Conservation (phyloP, 192 early-diverging fungal genomes). For the Coemansia sp. region DNA sequence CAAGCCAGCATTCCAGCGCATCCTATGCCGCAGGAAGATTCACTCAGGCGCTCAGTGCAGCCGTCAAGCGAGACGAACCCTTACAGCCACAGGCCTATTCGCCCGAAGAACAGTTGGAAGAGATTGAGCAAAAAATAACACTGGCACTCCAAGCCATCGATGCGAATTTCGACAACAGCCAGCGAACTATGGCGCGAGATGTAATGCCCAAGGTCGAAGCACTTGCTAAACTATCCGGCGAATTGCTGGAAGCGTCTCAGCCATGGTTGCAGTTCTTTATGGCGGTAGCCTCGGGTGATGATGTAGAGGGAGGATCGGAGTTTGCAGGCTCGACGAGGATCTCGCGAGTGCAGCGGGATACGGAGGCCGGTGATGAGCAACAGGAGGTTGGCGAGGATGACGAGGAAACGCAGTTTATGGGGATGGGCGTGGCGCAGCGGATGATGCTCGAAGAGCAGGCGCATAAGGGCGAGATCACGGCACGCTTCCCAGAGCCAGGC, state of each 20-base stretch:
- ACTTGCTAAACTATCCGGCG: slow-evolving; percentile 36
- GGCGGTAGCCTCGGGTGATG: slow-evolving; percentile 41
- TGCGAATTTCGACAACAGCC: slow-evolving; percentile 51
- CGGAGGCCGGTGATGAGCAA: background rate
- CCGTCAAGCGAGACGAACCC: slow-evolving; percentile 23
- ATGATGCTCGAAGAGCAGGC: slow-evolving; percentile 28
- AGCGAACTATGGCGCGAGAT: slow-evolving; percentile 44
- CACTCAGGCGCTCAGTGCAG: slow-evolving; percentile 29
- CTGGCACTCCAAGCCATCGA: slow-evolving; percentile 45
- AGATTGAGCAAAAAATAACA: slow-evolving; percentile 51
- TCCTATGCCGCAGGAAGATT: slow-evolving; percentile 32
- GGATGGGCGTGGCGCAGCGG: slow-evolving; percentile 19
- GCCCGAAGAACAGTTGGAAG: slow-evolving; percentile 44
- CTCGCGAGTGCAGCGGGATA: background rate
- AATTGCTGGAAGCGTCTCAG: slow-evolving; percentile 44
- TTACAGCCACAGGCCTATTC: background rate
- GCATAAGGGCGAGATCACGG: slow-evolving; percentile 36
- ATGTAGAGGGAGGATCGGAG: slow-evolving; percentile 9
- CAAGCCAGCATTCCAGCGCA: too few relatives aligned
- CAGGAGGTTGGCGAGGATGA: slow-evolving; percentile 1
- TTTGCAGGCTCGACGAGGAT: too few relatives aligned
- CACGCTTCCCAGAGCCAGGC: slow-evolving; percentile 43
- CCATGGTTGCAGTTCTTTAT: slow-evolving; percentile 52
- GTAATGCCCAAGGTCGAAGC: slow-evolving; percentile 49
- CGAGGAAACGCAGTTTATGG: slow-evolving; percentile 10